phyloP scores from a whole-genome alignment of 176 grass and related monocot species.

The Avena sativa region DNA sequence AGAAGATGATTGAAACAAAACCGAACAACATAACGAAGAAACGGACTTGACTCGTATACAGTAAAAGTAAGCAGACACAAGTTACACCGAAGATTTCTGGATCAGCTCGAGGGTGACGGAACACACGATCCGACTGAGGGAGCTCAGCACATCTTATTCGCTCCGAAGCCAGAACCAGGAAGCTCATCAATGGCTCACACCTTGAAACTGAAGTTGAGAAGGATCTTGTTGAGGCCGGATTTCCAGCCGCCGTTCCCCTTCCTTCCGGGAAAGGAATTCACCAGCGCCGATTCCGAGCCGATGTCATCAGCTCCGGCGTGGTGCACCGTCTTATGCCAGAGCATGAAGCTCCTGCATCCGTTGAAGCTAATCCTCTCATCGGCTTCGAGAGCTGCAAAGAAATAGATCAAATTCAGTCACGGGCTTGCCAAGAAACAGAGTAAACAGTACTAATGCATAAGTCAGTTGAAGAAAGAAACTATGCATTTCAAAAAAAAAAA shows the following conservation, averaged over 20 bases:
- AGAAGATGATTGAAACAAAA: not conserved
- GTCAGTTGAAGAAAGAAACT: not conserved
- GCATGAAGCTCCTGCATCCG: constrained; percentile 66
- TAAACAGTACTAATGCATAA: not conserved
- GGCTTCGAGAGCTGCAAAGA: constrained; percentile 47
- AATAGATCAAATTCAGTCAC: not conserved
- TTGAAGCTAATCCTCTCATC: constrained; percentile 60
- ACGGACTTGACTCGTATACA: not conserved
- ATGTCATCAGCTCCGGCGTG: not conserved
- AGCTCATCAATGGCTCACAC: constrained; percentile 41
- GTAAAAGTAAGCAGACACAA: not conserved
- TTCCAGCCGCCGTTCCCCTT: constrained; percentile 65
- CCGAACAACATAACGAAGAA: not conserved
- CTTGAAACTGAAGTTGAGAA: constrained; percentile 66
- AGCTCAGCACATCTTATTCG: not conserved
- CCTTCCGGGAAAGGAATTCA: not conserved
- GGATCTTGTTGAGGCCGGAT: constrained; percentile 58
- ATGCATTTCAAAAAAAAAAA: no score
- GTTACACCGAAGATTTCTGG: not conserved
- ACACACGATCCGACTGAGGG: not conserved
- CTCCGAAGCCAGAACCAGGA: not conserved
- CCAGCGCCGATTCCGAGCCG: not conserved
- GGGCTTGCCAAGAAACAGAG: not conserved
- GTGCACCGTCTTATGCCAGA: constrained; percentile 58
- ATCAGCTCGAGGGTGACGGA: not conserved